Percentiles rank a stretch among this genome's conserved stretches.
phyloP scores from a whole-genome alignment of 345 rosid genomes.

The Raphanus sativus region DNA sequence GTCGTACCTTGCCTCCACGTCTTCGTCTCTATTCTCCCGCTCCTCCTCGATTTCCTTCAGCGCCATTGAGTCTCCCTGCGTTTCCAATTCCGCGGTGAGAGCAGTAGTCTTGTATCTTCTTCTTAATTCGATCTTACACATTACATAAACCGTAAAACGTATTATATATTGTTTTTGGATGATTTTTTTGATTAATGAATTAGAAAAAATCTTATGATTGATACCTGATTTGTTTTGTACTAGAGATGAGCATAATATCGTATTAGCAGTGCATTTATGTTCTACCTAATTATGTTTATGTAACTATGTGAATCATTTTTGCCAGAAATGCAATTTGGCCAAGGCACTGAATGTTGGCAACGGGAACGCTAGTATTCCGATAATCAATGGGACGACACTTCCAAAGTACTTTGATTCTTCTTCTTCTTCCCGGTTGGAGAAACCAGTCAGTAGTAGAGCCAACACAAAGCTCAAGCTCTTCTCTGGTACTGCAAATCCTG shows the following conservation, averaged over 20 bases:
- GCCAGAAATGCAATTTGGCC: constrained; percentile 53
- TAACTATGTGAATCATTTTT: not conserved
- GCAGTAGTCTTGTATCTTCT: constrained; percentile 2
- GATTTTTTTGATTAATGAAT: not conserved
- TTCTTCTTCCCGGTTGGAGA: constrained; percentile 49
- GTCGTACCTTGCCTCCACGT: constrained; percentile 37
- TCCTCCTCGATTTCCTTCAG: constrained; percentile 26
- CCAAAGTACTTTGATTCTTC: constrained; percentile 61
- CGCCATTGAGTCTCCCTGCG: constrained; percentile 32
- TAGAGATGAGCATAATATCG: not conserved
- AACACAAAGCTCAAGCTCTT: constrained; percentile 55
- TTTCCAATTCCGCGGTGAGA: constrained; percentile 43
- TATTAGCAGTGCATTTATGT: not conserved
- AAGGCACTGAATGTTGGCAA: constrained; percentile 43
- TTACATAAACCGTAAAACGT: not conserved
- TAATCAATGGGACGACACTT: constrained; percentile 50
- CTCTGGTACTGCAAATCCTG: constrained; percentile 74
- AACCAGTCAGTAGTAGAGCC: constrained; percentile 35
- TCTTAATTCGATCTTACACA: not conserved
- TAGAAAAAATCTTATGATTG: not conserved
- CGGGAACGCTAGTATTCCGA: constrained; percentile 50
- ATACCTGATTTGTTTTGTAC: not conserved
- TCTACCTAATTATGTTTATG: not conserved
- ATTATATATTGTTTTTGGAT: not conserved
- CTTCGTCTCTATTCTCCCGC: constrained; percentile 42